phyloP scores from a whole-genome alignment of 257 asterid genomes.

The Henckelia pumila region DNA sequence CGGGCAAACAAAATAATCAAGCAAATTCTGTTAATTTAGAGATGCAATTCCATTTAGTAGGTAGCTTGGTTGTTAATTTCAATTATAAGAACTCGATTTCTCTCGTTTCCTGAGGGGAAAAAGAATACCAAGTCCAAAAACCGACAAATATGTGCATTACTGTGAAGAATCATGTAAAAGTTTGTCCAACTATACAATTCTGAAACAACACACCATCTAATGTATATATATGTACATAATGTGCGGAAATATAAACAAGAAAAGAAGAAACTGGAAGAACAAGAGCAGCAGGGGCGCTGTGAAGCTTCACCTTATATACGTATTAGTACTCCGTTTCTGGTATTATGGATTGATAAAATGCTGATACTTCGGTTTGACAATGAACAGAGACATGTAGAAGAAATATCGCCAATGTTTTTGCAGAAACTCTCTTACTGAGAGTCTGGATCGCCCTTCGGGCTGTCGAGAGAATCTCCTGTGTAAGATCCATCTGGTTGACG shows the following conservation, averaged over 20 bases:
- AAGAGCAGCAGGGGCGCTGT: neutral
- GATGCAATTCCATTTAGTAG: neutral
- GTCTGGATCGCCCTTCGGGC: constrained; percentile 61
- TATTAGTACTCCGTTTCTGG: neutral
- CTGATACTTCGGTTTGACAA: neutral
- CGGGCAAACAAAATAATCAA: neutral
- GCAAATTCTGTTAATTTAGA: neutral
- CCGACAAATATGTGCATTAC: neutral
- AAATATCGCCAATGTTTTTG: neutral
- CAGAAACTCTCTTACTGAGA: neutral
- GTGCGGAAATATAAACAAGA: neutral
- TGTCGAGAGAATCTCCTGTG: constrained; percentile 73
- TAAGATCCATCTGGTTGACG: constrained; percentile 85
- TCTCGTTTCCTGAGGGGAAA: too few relatives aligned
- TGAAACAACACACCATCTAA: neutral
- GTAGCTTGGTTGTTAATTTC: too few relatives aligned
- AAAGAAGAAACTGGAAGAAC: neutral
- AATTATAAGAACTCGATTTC: too few relatives aligned
- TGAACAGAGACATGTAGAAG: neutral
- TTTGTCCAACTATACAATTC: neutral
- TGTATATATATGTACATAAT: too few relatives aligned
- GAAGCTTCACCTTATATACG: neutral
- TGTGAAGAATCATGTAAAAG: neutral
- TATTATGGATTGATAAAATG: neutral
- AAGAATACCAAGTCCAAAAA: neutral